Conservation (phyloP, 441 rosid genomes). For the Erodium moschatum region DNA sequence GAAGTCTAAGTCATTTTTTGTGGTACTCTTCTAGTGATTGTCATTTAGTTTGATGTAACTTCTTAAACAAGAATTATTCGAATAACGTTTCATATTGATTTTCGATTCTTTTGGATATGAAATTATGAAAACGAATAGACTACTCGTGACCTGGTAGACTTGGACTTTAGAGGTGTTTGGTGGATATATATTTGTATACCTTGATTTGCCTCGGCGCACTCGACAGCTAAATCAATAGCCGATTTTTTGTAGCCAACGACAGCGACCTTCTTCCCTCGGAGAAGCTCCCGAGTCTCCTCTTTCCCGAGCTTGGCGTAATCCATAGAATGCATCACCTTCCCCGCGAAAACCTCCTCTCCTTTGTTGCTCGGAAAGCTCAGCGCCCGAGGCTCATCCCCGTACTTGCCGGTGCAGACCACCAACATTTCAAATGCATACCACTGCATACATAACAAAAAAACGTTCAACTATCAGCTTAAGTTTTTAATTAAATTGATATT, state of each 20-base stretch:
- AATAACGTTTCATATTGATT: too few relatives aligned
- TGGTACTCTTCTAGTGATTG: too few relatives aligned
- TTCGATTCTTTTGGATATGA: too few relatives aligned
- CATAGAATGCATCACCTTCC: slow-evolving; percentile 42
- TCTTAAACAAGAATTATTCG: too few relatives aligned
- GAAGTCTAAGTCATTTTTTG: too few relatives aligned
- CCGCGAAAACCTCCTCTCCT: slow-evolving; percentile 31
- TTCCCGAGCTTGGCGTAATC: slow-evolving; percentile 38
- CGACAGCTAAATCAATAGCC: slow-evolving; percentile 48
- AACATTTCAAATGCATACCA: slow-evolving; percentile 39
- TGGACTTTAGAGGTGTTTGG: too few relatives aligned
- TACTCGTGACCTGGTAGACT: too few relatives aligned
- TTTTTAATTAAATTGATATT: too few relatives aligned
- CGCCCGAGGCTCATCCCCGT: slow-evolving; percentile 36
- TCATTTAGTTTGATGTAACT: too few relatives aligned
- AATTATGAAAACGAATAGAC: too few relatives aligned
- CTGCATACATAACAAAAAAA: slow-evolving; percentile 15
- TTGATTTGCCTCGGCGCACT: slow-evolving; percentile 46
- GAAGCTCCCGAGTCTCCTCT: slow-evolving; percentile 26
- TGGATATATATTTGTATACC: slow-evolving; percentile 22
- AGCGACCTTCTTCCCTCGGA: slow-evolving; percentile 45
- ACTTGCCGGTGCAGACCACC: slow-evolving; percentile 42
- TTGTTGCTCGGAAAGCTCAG: slow-evolving; percentile 29
- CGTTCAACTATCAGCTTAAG: too few relatives aligned
- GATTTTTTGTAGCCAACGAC: slow-evolving; percentile 48